Base-by-base conservation (phyloP, 192 early-diverging fungal genomes). In the Backusella tuberculispora region DNA sequence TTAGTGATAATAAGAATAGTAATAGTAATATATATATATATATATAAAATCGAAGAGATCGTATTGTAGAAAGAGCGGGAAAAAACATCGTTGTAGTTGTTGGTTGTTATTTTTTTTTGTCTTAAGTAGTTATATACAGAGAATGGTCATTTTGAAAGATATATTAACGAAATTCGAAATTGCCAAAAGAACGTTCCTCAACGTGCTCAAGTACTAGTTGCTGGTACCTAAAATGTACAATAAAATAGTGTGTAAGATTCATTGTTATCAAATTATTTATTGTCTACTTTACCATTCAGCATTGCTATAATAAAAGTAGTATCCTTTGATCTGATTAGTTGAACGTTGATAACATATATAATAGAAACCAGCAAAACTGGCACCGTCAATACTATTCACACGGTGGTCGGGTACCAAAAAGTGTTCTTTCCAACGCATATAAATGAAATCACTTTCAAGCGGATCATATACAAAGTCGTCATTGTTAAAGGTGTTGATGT, bases 401-500 rank as follows among this genome's bases (percentile, higher is more conserved):
- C 83, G 80, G 80, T 96, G 94, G 76, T 96, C 92, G n/a, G 95
- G 94, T 12, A 95, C 92, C 48, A 96, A 77, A 74, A 96, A 96
- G 76, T 94, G 91, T 71, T 96, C 95, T 83, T 96, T 96, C 95
- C 95, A 96, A 48, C 95, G 87, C 95, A 96, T 96, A 81, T 94
- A 96, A 9, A 96, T 83, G 46, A 82, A 88, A 76, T 84, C 87
- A 76, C 87, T 80, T 50, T 81, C 73, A 13, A 71, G 66, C 15
- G 85, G 82, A 73, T 87, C 82, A 69, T 85, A 87, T 34, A 69
- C 72, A 53, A 81, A 81, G 17, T 75, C 83, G 34, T 88, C 83
- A 19, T 83, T 75, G 45, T 84, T 78, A 69, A 87, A 85, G 1
- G 69, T 69, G 72, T 88, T 73, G 60, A 81, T 66, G 84, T 90